phyloP scores from a whole-genome alignment of 768 basidiomycete species.

The Lentinula boryana region DNA sequence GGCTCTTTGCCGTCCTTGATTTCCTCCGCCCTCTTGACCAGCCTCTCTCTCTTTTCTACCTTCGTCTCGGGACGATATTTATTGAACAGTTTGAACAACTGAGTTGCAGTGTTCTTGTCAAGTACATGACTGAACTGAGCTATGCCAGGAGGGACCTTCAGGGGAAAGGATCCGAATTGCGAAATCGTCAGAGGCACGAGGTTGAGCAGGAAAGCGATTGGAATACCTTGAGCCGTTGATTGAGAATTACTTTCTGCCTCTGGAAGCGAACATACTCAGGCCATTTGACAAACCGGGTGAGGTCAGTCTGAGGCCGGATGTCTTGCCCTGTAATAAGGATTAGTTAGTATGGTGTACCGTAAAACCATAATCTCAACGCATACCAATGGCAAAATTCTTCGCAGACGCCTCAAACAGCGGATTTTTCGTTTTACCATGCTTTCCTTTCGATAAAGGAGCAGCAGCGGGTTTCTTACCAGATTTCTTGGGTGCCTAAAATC shows the following conservation, averaged over 20 bases:
- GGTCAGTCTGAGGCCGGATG: slow-evolving; percentile 81
- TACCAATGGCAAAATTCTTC: slow-evolving; percentile 96
- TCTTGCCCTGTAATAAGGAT: slow-evolving; percentile 66
- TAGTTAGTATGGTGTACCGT: background rate
- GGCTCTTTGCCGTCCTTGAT: slow-evolving; percentile 72
- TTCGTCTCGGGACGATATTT: slow-evolving; percentile 95
- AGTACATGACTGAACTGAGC: slow-evolving; percentile 96
- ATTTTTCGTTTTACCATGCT: slow-evolving; percentile 75
- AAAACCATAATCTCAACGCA: slow-evolving; percentile 15
- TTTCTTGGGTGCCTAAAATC: slow-evolving; percentile 49
- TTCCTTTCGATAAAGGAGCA: slow-evolving; percentile 77
- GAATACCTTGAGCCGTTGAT: slow-evolving; percentile 81
- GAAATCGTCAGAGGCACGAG: no score
- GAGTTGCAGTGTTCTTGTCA: slow-evolving; percentile 99
- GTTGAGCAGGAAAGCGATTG: background rate
- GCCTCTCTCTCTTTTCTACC: slow-evolving; percentile 95
- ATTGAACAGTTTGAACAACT: slow-evolving; percentile 97
- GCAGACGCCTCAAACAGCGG: slow-evolving; percentile 89
- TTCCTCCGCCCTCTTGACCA: slow-evolving; percentile 69
- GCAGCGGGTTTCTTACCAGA: slow-evolving; percentile 77
- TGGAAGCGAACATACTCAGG: slow-evolving; percentile 98
- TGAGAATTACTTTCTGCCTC: slow-evolving; percentile 96
- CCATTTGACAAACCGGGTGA: slow-evolving; percentile 99
- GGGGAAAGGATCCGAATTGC: background rate
- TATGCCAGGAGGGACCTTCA: slow-evolving; percentile 84